phyloP scores from a whole-genome alignment of 148 eudicot genomes.

The Agrostemma githago region DNA sequence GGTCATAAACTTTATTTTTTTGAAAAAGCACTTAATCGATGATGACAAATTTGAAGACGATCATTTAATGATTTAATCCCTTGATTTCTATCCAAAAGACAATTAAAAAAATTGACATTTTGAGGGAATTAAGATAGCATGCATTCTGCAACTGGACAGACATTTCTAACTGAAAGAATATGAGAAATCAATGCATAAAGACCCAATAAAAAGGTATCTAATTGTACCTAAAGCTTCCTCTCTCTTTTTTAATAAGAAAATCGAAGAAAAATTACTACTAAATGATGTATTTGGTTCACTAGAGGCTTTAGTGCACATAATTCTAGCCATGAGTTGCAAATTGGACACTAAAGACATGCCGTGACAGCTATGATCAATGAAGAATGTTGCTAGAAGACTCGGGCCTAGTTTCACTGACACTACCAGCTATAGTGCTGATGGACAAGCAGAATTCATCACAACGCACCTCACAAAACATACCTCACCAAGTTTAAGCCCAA shows the following conservation, averaged over 20 bases:
- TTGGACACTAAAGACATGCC: neutral
- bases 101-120: neutral
- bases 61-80: neutral
- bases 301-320: neutral
- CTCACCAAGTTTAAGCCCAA: constrained; percentile 46
- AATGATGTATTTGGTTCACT: neutral
- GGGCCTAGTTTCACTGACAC: neutral
- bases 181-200: neutral
- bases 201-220: neutral
- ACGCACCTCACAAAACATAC: constrained; percentile 28
- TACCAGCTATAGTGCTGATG: neutral
- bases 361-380: neutral
- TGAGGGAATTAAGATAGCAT: neutral
- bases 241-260: no score
- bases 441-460: neutral
- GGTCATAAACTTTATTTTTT: neutral
- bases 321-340: neutral
- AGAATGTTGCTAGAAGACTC: neutral
- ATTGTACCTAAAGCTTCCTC: neutral
- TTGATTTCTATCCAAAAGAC: neutral
- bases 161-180: neutral
- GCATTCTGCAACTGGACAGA: neutral
- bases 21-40: neutral
- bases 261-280: neutral
- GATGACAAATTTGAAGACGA: neutral